Percentiles rank a stretch among this genome's conserved stretches.
These are phyloP conservation scores for Forsythia viridissima DNA, from an alignment of 257 asterid genomes.

Conservation along the genomic window DNA sequence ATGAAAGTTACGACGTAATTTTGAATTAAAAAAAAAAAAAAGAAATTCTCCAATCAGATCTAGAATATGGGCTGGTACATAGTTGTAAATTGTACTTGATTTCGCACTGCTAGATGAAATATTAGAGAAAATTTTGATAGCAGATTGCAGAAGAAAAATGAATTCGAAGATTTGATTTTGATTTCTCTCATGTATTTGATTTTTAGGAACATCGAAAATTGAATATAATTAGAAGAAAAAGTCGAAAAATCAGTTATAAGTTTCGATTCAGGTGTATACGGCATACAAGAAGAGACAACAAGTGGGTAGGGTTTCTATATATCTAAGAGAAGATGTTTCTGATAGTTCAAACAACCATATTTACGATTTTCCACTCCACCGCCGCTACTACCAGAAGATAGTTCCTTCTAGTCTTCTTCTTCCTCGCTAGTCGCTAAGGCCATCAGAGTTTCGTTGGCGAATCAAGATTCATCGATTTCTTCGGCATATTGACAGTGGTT, in stretches of 20 bases:
- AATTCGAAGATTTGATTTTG: not conserved
- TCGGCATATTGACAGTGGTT: slow-evolving; percentile 62
- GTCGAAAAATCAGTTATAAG: not conserved
- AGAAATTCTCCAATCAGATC: not conserved
- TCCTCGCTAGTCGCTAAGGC: slow-evolving; percentile 92
- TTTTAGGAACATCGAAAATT: not conserved
- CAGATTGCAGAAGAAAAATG: too few species aligned
- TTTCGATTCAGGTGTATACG: slow-evolving; percentile 30
- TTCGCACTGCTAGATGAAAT: not conserved
- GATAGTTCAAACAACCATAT: slow-evolving; percentile 20
- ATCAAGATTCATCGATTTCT: slow-evolving; percentile 78
- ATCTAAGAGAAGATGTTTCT: not conserved
- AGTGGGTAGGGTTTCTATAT: slow-evolving; percentile 40
- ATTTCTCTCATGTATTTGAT: not conserved
- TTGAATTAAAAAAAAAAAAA: not conserved
- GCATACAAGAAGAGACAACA: slow-evolving; percentile 82
- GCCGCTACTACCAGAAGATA: slow-evolving; percentile 30
- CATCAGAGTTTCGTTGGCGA: slow-evolving; percentile 84
- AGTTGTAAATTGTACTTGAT: not conserved
- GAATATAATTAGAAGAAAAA: not conserved
- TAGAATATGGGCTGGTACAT: not conserved
- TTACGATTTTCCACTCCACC: slow-evolving; percentile 40
- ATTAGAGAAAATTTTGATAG: not conserved
- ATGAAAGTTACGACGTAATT: not conserved
- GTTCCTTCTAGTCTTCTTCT: slow-evolving; percentile 48